phyloP scores from a whole-genome alignment of 352 stramenopile species.

The Elongisporangium undulatum region DNA sequence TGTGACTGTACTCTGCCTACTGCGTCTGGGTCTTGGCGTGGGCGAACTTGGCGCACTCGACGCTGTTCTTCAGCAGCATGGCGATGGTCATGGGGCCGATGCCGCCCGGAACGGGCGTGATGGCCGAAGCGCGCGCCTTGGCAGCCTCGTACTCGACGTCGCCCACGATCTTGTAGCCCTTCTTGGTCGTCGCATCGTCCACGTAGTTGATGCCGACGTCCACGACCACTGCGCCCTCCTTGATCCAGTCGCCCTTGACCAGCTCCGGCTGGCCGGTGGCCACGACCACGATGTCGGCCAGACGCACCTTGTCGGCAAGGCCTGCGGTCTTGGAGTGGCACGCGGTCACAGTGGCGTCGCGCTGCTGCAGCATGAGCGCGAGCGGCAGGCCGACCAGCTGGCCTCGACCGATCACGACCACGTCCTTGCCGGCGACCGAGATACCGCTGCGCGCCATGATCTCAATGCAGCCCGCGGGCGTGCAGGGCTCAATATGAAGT shows the following conservation, averaged over 20 bases:
- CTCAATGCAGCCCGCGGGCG: slow-evolving; percentile 82
- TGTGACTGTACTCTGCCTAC: neutral
- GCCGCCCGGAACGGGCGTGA: slow-evolving; percentile 95
- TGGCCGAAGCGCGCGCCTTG: slow-evolving; percentile 82
- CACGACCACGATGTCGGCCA: slow-evolving; percentile 96
- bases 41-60: slow-evolving; percentile 54
- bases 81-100: slow-evolving; percentile 99
- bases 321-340: slow-evolving; percentile 93
- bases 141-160: slow-evolving; percentile 95
- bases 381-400: slow-evolving; percentile 98
- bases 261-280: slow-evolving; percentile 93
- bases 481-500: slow-evolving; percentile 88
- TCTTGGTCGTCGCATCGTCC: slow-evolving; percentile 64
- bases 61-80: slow-evolving; percentile 89
- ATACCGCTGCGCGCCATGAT: slow-evolving; percentile 69
- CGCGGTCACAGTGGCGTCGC: slow-evolving; percentile 96
- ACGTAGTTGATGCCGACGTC: slow-evolving; percentile 99
- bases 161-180: slow-evolving; percentile 93
- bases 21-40: neutral
- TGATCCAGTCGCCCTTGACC: slow-evolving; percentile 96
- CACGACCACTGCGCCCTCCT: slow-evolving; percentile 95
- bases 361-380: slow-evolving; percentile 92
- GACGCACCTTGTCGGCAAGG: slow-evolving; percentile 46
- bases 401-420: slow-evolving; percentile 94
- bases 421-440: slow-evolving; percentile 92